Conservation (phyloP, 495 filamentous ascomycete genomes). For the Penicillium cinerascens region DNA sequence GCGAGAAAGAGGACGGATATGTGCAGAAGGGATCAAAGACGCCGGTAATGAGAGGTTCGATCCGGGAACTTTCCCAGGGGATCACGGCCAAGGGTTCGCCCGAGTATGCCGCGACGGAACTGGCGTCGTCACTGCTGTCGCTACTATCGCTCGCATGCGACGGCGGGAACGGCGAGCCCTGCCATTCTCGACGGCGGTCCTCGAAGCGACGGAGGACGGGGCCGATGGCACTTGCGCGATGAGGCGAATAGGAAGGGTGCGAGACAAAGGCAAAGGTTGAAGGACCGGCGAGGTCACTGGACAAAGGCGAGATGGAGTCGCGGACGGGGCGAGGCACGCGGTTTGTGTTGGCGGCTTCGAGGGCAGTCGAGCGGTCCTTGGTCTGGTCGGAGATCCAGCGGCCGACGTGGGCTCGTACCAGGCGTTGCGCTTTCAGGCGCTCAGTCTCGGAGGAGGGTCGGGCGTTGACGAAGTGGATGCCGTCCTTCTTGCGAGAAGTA, state of each 20-base stretch:
- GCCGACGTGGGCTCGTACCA: slow-evolving; percentile 41
- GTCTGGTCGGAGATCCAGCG: slow-evolving; percentile 43
- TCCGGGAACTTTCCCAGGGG: slow-evolving; percentile 4
- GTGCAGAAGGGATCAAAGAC: slow-evolving; percentile 34
- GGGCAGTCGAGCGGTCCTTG: slow-evolving; percentile 24
- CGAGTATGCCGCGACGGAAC: background rate
- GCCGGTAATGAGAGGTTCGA: slow-evolving; percentile 25
- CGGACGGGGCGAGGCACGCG: background rate
- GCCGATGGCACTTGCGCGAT: background rate
- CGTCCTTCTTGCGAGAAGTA: slow-evolving; percentile 22
- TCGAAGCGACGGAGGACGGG: background rate
- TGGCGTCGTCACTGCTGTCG: slow-evolving; percentile 14
- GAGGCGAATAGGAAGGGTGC: slow-evolving; percentile 1
- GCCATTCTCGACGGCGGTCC: slow-evolving; percentile 1
- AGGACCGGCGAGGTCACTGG: background rate
- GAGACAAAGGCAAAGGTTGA: slow-evolving; percentile 10
- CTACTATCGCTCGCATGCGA: slow-evolving; percentile 15
- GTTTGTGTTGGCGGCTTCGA: background rate
- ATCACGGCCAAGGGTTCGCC: background rate
- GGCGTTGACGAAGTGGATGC: slow-evolving; percentile 42
- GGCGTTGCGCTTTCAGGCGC: slow-evolving; percentile 26
- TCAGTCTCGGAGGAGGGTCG: slow-evolving; percentile 35
- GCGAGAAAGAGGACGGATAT: slow-evolving; percentile 21
- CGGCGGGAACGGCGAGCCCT: slow-evolving; percentile 9
- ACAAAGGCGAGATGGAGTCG: background rate